Evolutionary conservation across 306 rosid genomes (phyloP).

Genomic region (Pyrus betulifolia): DNA sequence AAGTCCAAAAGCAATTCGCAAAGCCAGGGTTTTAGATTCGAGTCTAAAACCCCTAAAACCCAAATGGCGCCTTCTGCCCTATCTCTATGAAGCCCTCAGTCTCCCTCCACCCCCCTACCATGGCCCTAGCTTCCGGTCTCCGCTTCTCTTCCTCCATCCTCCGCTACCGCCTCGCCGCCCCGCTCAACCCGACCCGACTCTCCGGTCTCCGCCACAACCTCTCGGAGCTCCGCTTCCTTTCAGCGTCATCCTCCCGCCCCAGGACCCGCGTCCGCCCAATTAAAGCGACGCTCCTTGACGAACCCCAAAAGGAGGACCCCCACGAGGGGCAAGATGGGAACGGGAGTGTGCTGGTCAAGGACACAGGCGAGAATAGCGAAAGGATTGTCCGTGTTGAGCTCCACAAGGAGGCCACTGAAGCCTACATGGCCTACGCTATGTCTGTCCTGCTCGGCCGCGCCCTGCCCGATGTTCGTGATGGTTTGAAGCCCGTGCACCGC

Average conservation of each 20-base stretch:
- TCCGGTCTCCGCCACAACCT: constrained; percentile 23
- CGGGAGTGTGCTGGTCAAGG: constrained; percentile 46
- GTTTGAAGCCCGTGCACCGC: constrained; percentile 91
- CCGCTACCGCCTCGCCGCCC: constrained; percentile 34
- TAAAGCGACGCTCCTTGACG: constrained; percentile 30
- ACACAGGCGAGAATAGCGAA: constrained; percentile 23
- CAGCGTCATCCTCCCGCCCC: constrained; percentile 9
- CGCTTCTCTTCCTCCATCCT: constrained; percentile 49
- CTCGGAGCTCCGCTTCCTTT: constrained; percentile 50
- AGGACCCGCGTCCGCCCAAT: constrained; percentile 6
- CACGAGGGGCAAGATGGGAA: constrained; percentile 32
- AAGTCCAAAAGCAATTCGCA: not conserved
- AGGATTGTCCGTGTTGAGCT: constrained; percentile 52
- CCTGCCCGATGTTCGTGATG: constrained; percentile 91
- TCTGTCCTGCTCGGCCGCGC: constrained; percentile 95
- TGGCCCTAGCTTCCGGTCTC: constrained; percentile 63
- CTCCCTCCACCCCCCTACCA: constrained; percentile 14
- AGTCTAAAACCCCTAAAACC: not conserved
- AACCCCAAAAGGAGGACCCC: constrained; percentile 4
- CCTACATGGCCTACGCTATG: constrained; percentile 90
- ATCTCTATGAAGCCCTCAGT: not conserved
- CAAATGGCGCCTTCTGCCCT: not conserved
- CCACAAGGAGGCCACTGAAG: constrained; percentile 83
- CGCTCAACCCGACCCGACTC: constrained; percentile 17
- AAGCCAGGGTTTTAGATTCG: constrained; percentile 4